A percentile compares a stretch with the other conserved stretches of the same genome.
These are phyloP conservation scores for Metarhizium anisopliae DNA, from an alignment of 2,329 filamentous ascomycete species.

Conservation along the genomic window DNA sequence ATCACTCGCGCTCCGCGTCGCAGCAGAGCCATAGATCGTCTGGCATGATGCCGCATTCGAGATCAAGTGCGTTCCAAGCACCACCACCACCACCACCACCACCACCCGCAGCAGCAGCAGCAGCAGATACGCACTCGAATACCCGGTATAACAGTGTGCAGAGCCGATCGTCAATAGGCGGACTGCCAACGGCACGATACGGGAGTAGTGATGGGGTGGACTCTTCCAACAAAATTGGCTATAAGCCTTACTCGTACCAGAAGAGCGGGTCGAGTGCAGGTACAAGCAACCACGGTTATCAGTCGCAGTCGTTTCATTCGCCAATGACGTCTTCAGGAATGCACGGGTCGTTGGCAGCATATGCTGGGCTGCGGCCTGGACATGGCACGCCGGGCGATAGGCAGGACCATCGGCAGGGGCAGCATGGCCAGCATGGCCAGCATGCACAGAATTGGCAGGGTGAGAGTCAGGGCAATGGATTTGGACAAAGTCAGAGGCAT, in stretches of 20 bases:
- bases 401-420: neutral
- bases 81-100: neutral
- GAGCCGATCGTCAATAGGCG: neutral
- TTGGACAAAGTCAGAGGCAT: neutral
- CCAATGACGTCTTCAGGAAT: neutral
- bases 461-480: neutral
- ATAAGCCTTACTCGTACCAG: constrained; percentile 26
- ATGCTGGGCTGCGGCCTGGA: neutral
- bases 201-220: constrained; percentile 9
- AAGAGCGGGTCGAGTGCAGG: constrained; percentile 8
- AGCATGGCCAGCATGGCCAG: neutral
- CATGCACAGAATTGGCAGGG: constrained; percentile 1
- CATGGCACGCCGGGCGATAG: neutral
- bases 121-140: constrained; percentile 1
- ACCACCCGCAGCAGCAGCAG: neutral
- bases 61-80: constrained; percentile 4
- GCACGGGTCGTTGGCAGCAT: neutral
- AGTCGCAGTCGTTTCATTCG: constrained; percentile 6
- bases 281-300: constrained; percentile 8
- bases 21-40: constrained; percentile 20
- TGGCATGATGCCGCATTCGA: neutral
- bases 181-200: neutral
- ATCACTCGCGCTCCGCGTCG: constrained; percentile 20
- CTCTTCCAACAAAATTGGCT: constrained; percentile 12
- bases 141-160: neutral